phyloP scores from a whole-genome alignment of 108 stramenopile genomes.

The Seminavis robusta region DNA sequence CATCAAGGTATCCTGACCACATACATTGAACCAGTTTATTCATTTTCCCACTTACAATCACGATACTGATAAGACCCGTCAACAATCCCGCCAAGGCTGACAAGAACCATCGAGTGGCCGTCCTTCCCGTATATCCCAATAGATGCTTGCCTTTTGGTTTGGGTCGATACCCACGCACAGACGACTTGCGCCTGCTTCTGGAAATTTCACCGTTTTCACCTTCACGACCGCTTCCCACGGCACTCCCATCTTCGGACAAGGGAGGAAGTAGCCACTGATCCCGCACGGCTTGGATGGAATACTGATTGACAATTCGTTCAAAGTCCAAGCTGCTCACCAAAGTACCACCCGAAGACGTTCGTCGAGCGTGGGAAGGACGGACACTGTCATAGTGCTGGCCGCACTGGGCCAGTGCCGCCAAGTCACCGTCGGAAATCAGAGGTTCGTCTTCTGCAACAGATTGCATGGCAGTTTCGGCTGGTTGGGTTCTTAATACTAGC shows the following conservation, averaged over 20 bases:
- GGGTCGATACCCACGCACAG: not conserved
- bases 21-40: not conserved
- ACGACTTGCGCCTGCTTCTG: too few species aligned
- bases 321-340: constrained; percentile 36
- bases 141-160: not conserved
- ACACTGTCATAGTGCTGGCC: too few species aligned
- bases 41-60: constrained; percentile 22
- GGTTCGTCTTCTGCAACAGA: too few species aligned
- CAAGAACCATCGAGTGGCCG: constrained; percentile 28
- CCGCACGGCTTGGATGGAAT: constrained; percentile 32
- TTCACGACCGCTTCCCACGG: too few species aligned
- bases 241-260: not conserved
- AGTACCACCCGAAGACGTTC: too few species aligned
- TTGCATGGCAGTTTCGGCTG: too few species aligned
- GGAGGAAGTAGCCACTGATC: not conserved
- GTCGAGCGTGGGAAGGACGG: too few species aligned
- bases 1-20: too few species aligned
- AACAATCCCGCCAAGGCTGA: constrained; percentile 12
- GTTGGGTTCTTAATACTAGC: too few species aligned
- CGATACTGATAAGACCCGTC: constrained; percentile 18
- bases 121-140: constrained; percentile 10
- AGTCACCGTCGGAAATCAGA: too few species aligned
- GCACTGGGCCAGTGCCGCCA: too few species aligned
- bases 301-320: constrained; percentile 33
- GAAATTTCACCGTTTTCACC: too few species aligned